Evolutionary conservation across 352 stramenopile genomes (phyloP).

Genomic region (Phytophthora chlamydospora): DNA sequence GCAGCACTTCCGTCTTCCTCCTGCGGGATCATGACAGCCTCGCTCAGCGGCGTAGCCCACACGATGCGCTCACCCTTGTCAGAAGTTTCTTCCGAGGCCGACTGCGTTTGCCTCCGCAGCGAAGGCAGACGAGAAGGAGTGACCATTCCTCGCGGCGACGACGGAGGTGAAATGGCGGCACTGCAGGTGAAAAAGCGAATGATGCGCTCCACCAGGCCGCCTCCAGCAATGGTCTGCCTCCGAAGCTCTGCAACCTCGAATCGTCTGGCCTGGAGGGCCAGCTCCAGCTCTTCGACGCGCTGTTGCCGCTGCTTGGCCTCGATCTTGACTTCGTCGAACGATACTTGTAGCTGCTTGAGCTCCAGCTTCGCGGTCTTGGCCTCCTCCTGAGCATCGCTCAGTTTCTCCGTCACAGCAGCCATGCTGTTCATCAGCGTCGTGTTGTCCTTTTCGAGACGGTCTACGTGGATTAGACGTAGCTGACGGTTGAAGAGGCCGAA

Average conservation of each 20-base stretch:
- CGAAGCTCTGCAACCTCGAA: conserved; percentile 61
- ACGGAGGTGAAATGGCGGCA: conserved; percentile 49
- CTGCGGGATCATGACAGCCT: conserved; percentile 38
- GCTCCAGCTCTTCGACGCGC: conserved; percentile 65
- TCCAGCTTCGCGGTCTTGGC: conserved; percentile 51
- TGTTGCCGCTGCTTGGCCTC: conserved; percentile 65
- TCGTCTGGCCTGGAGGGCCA: conserved; percentile 53
- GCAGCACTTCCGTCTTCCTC: conserved; percentile 32
- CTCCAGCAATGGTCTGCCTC: conserved; percentile 32
- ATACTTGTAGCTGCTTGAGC: conserved; percentile 62
- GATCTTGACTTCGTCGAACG: conserved; percentile 55
- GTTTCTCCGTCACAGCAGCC: conserved; percentile 43
- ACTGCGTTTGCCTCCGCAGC: conserved; percentile 38
- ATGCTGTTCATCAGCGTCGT: conserved; percentile 45
- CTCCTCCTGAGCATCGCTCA: conserved; percentile 52
- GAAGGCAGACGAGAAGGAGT: conserved; percentile 35
- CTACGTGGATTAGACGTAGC: conserved; percentile 72
- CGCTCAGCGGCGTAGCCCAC: conserved; percentile 40
- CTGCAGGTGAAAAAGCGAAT: conserved; percentile 91
- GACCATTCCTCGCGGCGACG: conserved; percentile 46
- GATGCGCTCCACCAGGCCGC: conserved; percentile 64
- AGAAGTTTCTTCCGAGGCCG: conserved; percentile 35
- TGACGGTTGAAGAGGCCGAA: conserved; percentile 65
- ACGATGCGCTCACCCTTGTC: conserved; percentile 40
- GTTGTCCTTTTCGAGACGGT: conserved; percentile 77